Evolutionary conservation across 2,329 filamentous ascomycete genomes (phyloP).

Genomic region (Davidsoniella virescens): DNA sequence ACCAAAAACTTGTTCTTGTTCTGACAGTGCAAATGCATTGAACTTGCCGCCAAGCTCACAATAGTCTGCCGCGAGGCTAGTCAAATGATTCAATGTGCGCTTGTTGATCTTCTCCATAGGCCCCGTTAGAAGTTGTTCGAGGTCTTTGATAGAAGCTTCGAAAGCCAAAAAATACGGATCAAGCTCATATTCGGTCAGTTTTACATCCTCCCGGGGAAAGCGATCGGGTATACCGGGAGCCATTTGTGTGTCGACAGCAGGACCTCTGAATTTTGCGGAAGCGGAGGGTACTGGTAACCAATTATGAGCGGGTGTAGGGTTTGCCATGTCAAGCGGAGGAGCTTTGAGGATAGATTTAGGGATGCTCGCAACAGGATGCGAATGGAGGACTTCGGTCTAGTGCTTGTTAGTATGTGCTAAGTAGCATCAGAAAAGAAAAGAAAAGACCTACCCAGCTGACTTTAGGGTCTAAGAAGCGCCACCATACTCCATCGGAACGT

Average conservation of each 20-base stretch:
- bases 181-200: slow-evolving; percentile 72
- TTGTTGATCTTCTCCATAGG: slow-evolving; percentile 96
- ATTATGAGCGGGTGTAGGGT: slow-evolving; percentile 70
- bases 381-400: slow-evolving; percentile 86
- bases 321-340: slow-evolving; percentile 88
- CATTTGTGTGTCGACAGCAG: slow-evolving; percentile 18
- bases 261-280: slow-evolving; percentile 58
- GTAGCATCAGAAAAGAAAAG: slow-evolving; percentile 13
- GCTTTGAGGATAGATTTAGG: slow-evolving; percentile 91
- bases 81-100: slow-evolving; percentile 70
- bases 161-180: slow-evolving; percentile 94
- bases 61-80: slow-evolving; percentile 68
- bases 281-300: slow-evolving; percentile 74
- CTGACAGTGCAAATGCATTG: slow-evolving; percentile 90
- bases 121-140: slow-evolving; percentile 75
- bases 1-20: slow-evolving; percentile 74
- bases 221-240: slow-evolving; percentile 28
- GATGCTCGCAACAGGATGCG: slow-evolving; percentile 75
- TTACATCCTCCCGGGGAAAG: slow-evolving; percentile 65
- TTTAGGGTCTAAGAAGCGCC: slow-evolving; percentile 94
- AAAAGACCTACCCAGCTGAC: slow-evolving; percentile 69
- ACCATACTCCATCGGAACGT: slow-evolving; percentile 86
- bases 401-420: slow-evolving; percentile 14
- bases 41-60: slow-evolving; percentile 90
- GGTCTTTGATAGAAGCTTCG: slow-evolving; percentile 77